A percentile compares a stretch with the other conserved stretches of the same genome.
Conservation (phyloP, 116 monocot species). For the Zostera marina region DNA sequence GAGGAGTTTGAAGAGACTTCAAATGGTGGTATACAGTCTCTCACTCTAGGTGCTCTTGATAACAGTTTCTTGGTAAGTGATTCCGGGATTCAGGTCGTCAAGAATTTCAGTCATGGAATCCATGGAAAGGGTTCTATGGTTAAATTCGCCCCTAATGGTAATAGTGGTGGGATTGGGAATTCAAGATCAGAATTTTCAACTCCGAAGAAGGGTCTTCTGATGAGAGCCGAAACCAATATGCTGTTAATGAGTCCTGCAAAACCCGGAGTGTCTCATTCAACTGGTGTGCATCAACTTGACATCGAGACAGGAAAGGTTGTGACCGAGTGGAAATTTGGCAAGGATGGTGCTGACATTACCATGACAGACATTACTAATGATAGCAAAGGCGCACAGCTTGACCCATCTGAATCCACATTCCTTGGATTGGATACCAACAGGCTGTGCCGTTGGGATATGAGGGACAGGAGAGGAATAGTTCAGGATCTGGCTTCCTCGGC, state of each 20-base stretch:
- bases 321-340: constrained; percentile 88
- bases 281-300: constrained; percentile 82
- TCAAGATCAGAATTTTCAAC: constrained; percentile 16
- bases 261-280: constrained; percentile 46
- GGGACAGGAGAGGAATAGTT: constrained; percentile 76
- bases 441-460: constrained; percentile 95
- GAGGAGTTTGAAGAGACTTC: constrained; percentile 86
- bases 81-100: constrained; percentile 77
- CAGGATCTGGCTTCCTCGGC: constrained; percentile 47
- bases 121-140: constrained; percentile 87
- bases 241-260: constrained; percentile 71
- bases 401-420: constrained; percentile 81
- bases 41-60: constrained; percentile 81
- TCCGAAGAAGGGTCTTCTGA: constrained; percentile 84
- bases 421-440: constrained; percentile 85
- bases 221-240: constrained; percentile 95
- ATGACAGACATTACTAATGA: constrained; percentile 96
- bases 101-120: constrained; percentile 83
- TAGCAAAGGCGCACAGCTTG: constrained; percentile 85
- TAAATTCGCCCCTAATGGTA: constrained; percentile 16
- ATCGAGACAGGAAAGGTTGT: constrained; percentile 94
- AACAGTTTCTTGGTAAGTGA: constrained; percentile 86
- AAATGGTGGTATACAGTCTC: constrained; percentile 65
- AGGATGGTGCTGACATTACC: constrained; percentile 83
- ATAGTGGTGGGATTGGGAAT: neutral